Evolutionary conservation across 2,329 filamentous ascomycete genomes (phyloP).

Genomic region (Gremmenia infestans): DNA sequence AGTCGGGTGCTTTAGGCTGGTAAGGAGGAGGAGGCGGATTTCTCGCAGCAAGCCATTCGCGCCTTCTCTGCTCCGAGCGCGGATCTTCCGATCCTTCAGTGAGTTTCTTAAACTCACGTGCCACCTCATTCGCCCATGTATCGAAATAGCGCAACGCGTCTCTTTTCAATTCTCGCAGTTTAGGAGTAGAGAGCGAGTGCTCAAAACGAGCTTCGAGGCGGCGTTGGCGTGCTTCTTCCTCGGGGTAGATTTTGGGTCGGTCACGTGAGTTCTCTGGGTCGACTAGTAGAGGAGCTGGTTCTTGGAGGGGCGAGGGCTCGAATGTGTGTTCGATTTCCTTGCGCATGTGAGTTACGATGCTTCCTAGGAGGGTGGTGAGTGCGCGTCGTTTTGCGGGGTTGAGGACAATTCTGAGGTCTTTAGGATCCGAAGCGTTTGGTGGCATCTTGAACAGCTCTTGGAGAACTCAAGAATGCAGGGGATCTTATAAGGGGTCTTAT

Average conservation of each 20-base stretch:
- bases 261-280: conserved; percentile 3
- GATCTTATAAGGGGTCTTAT: no score
- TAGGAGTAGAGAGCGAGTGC: conserved; percentile 16
- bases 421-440: conserved; percentile 21
- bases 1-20: conserved; percentile 14
- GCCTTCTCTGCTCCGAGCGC: conserved; percentile 40
- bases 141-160: conserved; percentile 66
- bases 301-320: conserved; percentile 5
- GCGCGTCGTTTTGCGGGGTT: conserved; percentile 48
- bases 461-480: neutral
- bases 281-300: conserved; percentile 20
- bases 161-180: conserved; percentile 37
- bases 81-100: conserved; percentile 45
- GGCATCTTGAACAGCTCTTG: conserved; percentile 13
- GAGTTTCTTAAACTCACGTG: conserved; percentile 67
- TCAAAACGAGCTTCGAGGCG: conserved; percentile 22
- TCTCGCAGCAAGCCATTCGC: conserved; percentile 28
- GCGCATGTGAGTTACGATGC: conserved; percentile 51
- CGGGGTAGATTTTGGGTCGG: conserved; percentile 4
- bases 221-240: conserved; percentile 13
- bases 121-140: conserved; percentile 68
- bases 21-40: conserved; percentile 26
- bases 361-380: conserved; percentile 45
- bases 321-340: conserved; percentile 42
- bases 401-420: conserved; percentile 40